phyloP scores from a whole-genome alignment of 106 monocot species.

The Narthecium ossifragum region DNA sequence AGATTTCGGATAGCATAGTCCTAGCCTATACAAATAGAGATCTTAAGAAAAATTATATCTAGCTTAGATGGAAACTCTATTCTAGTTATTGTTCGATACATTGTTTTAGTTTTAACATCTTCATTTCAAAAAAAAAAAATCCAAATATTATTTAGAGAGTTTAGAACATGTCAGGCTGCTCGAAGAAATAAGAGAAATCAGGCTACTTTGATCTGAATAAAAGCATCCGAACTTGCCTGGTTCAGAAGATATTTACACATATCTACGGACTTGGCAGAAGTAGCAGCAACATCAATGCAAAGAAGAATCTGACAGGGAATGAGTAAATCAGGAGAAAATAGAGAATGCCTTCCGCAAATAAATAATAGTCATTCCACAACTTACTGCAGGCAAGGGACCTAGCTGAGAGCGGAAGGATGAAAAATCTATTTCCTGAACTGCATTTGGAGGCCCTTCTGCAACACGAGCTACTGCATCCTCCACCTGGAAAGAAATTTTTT shows the following conservation, averaged over 20 bases:
- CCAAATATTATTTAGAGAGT: too few relatives aligned
- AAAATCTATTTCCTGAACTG: conserved; percentile 65
- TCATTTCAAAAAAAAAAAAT: too few relatives aligned
- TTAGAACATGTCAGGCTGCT: too few relatives aligned
- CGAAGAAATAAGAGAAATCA: too few relatives aligned
- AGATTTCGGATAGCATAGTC: conserved; percentile 68
- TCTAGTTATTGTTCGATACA: too few relatives aligned
- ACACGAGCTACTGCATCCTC: conserved; percentile 61
- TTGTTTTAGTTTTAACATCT: too few relatives aligned
- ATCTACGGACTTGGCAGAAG: conserved; percentile 58
- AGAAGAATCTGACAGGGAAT: conserved; percentile 65
- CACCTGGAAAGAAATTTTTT: conserved; percentile 30
- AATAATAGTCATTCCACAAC: conserved; percentile 5
- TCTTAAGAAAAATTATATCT: too few relatives aligned
- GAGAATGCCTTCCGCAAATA: neutral
- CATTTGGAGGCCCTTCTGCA: conserved; percentile 40
- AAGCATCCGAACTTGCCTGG: conserved; percentile 35
- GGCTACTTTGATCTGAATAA: neutral
- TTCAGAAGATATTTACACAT: conserved; percentile 76
- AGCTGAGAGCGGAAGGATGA: conserved; percentile 64
- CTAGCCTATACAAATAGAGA: conserved; percentile 38
- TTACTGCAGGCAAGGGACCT: conserved; percentile 68
- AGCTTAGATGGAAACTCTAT: too few relatives aligned
- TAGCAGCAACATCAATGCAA: conserved; percentile 81
- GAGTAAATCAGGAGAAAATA: neutral